A percentile compares a stretch with the other conserved stretches of the same genome.
phyloP scores from a whole-genome alignment of 257 asterid genomes.

The Jacaranda mimosifolia region DNA sequence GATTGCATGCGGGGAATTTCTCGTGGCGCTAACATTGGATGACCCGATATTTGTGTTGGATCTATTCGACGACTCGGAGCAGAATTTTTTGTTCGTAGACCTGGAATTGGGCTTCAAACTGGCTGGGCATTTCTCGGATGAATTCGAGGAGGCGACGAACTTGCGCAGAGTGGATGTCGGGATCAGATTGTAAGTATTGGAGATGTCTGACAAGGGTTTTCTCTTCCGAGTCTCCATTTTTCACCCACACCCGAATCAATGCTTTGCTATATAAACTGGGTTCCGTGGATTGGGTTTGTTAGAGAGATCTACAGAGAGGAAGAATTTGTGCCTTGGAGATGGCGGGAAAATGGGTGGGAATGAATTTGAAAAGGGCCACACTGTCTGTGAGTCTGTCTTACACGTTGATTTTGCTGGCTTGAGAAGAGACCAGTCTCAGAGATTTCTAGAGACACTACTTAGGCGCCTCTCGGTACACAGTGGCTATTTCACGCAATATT shows the following conservation, averaged over 20 bases:
- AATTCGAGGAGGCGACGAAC: constrained; percentile 41
- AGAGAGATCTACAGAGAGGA: constrained; percentile 27
- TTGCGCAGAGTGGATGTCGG: constrained; percentile 58
- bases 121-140: constrained; percentile 45
- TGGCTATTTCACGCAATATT: too few species aligned
- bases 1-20: constrained; percentile 34
- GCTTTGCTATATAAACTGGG: constrained; percentile 3
- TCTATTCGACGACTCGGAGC: constrained; percentile 41
- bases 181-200: constrained; percentile 48
- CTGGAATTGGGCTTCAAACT: constrained; percentile 42
- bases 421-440: background rate
- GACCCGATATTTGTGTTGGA: constrained; percentile 68
- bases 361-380: constrained; percentile 25
- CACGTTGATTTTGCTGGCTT: background rate
- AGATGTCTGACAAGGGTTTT: constrained; percentile 59
- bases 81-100: constrained; percentile 37
- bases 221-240: constrained; percentile 42
- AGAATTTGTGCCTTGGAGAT: background rate
- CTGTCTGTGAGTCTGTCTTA: background rate
- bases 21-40: constrained; percentile 39
- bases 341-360: constrained; percentile 46
- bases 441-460: too few species aligned
- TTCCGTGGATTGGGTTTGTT: background rate
- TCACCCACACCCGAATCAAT: constrained; percentile 3
- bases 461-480: too few species aligned